Base-by-base conservation (phyloP, 768 basidiomycete species). In the Galerina sulciceps region DNA sequence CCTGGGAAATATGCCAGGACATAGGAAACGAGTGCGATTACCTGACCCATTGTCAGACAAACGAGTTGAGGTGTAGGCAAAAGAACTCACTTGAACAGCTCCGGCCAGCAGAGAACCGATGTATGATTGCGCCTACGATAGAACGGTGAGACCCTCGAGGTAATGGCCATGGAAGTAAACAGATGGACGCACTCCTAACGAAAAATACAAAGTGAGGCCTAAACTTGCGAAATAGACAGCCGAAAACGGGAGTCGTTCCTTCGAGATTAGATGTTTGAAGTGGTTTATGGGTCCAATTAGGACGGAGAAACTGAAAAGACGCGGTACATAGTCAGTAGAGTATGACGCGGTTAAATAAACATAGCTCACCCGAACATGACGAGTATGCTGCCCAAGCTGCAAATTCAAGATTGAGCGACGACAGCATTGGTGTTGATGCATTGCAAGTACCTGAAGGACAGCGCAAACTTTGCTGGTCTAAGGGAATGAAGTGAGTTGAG, bases 1-100 rank as follows among this genome's bases (percentile, higher is more conserved):
- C 93, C 95, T 17, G 97, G 97, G 75, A 99, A 99, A 76, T 98
- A 99, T 0, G 95, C 95, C 15, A 94, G 80, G 6, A 99, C 82
- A 69, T 99, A 99, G 13, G 90, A 82, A 13, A 97, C 79, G 15
- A 99, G 85, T 1, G 96, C 88, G 43, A 91, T 76, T 40, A 97
- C 86, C 85, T 93, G 45, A 5, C 2, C 52, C 6, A 48, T 50
- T 15, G 31, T 52, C 34, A 46, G 23, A 10, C 8, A 31, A 8
- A 31, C 5, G 15, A 9, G n/a, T 22, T 22, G 44, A 17, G 15
- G 20, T 44, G 43, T 11, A 51, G 8, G 42, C 42, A 15, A 31
- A 34, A 18, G 20, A 9, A 53, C 79, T n/a, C 64, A 88, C 86
- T 73, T 95, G 95, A 3, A 97, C 80, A 36, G 88, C 83, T 11